These are phyloP conservation scores for Crithidia brevicula DNA, from an alignment of 208 protist genomes.

Conservation along the genomic window DNA sequence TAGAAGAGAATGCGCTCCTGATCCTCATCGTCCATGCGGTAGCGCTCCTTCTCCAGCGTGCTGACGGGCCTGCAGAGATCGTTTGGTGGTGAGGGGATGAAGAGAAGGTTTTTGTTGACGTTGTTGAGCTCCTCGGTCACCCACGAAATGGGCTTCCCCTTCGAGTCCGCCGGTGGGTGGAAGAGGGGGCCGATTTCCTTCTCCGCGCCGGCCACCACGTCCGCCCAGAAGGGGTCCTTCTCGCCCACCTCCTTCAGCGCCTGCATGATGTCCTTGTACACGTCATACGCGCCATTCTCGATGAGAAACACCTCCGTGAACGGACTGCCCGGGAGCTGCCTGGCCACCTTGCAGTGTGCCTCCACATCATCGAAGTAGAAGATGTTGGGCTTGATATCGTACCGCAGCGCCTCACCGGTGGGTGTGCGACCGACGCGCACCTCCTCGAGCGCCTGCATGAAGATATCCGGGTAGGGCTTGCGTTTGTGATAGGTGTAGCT, in stretches of 20 bases:
- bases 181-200: constrained; percentile 74
- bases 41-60: constrained; percentile 37
- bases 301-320: constrained; percentile 75
- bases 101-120: constrained; percentile 75
- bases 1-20: constrained; percentile 81
- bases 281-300: constrained; percentile 67
- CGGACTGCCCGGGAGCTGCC: constrained; percentile 52
- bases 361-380: constrained; percentile 81
- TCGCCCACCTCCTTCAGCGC: constrained; percentile 60
- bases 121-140: constrained; percentile 76
- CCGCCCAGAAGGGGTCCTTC: constrained; percentile 72
- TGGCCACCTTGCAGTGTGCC: constrained; percentile 68
- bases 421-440: constrained; percentile 48
- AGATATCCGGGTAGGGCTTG: constrained; percentile 84
- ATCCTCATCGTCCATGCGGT: constrained; percentile 67
- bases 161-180: constrained; percentile 31
- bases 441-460: constrained; percentile 64
- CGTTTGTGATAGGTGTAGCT: constrained; percentile 77
- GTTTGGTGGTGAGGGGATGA: constrained; percentile 61
- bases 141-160: constrained; percentile 63
- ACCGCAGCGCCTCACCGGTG: constrained; percentile 66
- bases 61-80: constrained; percentile 43
- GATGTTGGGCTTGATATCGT: constrained; percentile 69
- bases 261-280: constrained; percentile 67
- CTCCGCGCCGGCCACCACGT: constrained; percentile 58